Conservation (phyloP, 106 monocot species). For the Dendrobium huoshanense region DNA sequence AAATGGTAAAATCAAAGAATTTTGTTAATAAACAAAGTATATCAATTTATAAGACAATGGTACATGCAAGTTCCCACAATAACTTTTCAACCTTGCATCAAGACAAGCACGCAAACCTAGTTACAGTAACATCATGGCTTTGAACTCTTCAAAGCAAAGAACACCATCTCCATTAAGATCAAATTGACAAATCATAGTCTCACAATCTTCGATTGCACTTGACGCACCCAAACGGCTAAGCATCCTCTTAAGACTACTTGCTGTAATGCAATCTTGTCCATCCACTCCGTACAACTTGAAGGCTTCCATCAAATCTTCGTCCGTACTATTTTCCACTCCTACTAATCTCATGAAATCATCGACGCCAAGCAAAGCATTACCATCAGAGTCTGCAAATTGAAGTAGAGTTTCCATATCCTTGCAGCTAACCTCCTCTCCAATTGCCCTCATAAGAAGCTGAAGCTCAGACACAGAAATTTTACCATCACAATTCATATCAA, state of each 20-base stretch:
- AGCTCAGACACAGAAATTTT: constrained; percentile 31
- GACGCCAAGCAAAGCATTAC: constrained; percentile 50
- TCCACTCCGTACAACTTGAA: constrained; percentile 57
- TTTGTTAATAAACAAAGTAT: no score
- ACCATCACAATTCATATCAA: constrained; percentile 31
- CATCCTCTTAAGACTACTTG: constrained; percentile 36
- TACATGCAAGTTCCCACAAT: no score
- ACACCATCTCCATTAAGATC: constrained; percentile 53
- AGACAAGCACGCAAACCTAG: no score
- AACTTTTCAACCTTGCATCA: no score
- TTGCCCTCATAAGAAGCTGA: constrained; percentile 20
- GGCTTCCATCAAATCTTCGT: constrained; percentile 50
- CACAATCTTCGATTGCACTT: constrained; percentile 32
- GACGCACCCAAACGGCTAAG: constrained; percentile 25
- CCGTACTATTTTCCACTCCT: constrained; percentile 3
- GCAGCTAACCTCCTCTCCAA: constrained; percentile 16
- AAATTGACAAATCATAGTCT: constrained; percentile 35
- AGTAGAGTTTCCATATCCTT: constrained; percentile 32
- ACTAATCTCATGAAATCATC: constrained; percentile 54
- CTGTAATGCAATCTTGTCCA: constrained; percentile 35
- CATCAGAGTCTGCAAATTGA: constrained; percentile 42
- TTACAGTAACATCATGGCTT: constrained; percentile 34
- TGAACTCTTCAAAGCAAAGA: constrained; percentile 60
- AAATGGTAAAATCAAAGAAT: no score
- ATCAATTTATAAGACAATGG: no score